Percentiles rank a stretch among this genome's conserved stretches.
Evolutionary conservation across 1,139 yeast genomes (phyloP).

Genomic region (Kodamaea suecica): DNA sequence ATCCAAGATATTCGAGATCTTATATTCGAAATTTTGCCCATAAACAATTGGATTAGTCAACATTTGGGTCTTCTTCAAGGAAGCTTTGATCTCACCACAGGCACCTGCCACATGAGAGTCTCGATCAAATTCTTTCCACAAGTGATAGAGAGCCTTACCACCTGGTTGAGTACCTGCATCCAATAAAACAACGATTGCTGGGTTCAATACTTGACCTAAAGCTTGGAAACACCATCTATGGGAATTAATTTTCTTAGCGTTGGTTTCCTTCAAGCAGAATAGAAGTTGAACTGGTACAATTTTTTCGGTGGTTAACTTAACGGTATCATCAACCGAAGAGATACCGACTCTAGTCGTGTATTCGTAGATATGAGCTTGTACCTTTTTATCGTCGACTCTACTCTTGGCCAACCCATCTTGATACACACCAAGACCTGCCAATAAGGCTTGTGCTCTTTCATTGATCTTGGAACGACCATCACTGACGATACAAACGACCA

Average conservation of each 20-base stretch:
- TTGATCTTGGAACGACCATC: conserved; percentile 50
- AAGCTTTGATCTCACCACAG: conserved; percentile 49
- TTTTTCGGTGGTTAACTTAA: conserved; percentile 46
- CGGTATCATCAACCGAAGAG: conserved; percentile 45
- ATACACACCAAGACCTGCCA: conserved; percentile 48
- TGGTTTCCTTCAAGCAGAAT: conserved; percentile 46
- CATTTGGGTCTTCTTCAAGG: conserved; percentile 37
- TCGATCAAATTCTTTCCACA: conserved; percentile 49
- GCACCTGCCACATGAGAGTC: conserved; percentile 52
- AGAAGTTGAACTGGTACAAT: conserved; percentile 48
- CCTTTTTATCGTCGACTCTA: conserved; percentile 45
- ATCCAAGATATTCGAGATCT: conserved; percentile 45
- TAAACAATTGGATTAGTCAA: conserved; percentile 46
- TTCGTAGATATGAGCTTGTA: conserved; percentile 47
- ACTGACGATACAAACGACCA: conserved; percentile 47
- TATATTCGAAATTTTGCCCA: conserved; percentile 49
- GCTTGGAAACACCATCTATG: conserved; percentile 55
- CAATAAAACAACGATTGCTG: conserved; percentile 40
- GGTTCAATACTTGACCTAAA: conserved; percentile 43
- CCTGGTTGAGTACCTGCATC: conserved; percentile 51
- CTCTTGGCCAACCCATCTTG: conserved; percentile 51
- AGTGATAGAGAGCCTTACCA: conserved; percentile 44
- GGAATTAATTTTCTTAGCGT: conserved; percentile 48
- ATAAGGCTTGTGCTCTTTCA: conserved; percentile 46
- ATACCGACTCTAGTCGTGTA: conserved; percentile 50